A percentile compares a stretch with the other conserved stretches of the same genome.
These are phyloP conservation scores for Candida oleophila DNA, from an alignment of 805 yeast genomes.

Conservation along the genomic window DNA sequence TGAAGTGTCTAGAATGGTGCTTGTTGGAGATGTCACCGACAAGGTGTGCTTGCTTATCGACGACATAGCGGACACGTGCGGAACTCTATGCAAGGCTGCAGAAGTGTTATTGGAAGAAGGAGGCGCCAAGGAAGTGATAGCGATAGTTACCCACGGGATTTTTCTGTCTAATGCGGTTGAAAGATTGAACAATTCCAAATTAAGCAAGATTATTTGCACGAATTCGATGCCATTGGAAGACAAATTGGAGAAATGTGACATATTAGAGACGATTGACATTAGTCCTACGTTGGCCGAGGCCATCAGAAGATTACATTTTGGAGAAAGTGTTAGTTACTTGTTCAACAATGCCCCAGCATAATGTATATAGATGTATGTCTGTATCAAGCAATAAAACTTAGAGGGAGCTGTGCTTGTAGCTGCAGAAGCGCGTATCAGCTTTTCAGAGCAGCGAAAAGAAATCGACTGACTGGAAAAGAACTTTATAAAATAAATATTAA, in stretches of 20 bases:
- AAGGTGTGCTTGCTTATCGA: conserved; percentile 86
- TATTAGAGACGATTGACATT: conserved; percentile 79
- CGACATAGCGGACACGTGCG: conserved; percentile 99
- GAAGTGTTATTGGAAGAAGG: conserved; percentile 78
- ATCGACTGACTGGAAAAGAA: no score
- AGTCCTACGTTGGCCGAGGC: conserved; percentile 90
- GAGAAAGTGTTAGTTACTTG: conserved; percentile 88
- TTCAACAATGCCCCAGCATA: conserved; percentile 56
- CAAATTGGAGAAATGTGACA: conserved; percentile 56
- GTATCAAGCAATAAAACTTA: no score
- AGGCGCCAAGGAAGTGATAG: conserved; percentile 83
- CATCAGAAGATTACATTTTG: conserved; percentile 90
- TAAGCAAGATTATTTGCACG: conserved; percentile 81
- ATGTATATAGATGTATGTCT: no score
- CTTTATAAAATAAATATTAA: no score
- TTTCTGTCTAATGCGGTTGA: conserved; percentile 82
- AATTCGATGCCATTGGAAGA: conserved; percentile 86
- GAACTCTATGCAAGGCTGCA: conserved; percentile 93
- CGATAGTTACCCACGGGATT: conserved; percentile 95
- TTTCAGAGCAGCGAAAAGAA: no score
- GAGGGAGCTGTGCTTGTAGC: no score
- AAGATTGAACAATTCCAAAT: conserved; percentile 63
- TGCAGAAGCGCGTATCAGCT: no score
- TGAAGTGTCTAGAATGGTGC: conserved; percentile 91
- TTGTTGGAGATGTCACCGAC: conserved; percentile 89